These are phyloP conservation scores for Microsporum canis DNA, from an alignment of 2,329 filamentous ascomycete species.

Conservation along the genomic window DNA sequence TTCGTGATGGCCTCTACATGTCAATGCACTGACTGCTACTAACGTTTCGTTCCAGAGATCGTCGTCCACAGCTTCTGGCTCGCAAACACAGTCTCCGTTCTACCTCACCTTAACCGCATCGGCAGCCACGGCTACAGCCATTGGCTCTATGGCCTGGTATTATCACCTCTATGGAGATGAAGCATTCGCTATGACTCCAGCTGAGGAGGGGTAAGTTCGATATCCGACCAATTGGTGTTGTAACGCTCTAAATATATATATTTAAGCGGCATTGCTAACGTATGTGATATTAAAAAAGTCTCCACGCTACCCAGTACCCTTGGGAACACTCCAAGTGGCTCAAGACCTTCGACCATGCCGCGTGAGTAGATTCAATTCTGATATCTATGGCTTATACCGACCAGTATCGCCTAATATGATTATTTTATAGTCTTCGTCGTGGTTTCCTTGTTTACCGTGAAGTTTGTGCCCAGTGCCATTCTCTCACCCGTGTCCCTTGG, in stretches of 20 bases:
- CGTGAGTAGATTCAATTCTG: slow-evolving; percentile 51
- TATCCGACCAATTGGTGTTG: slow-evolving; percentile 7
- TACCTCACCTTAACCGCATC: slow-evolving; percentile 77
- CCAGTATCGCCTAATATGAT: background rate
- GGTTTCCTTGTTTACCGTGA: slow-evolving; percentile 99
- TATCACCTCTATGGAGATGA: slow-evolving; percentile 89
- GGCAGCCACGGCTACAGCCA: slow-evolving; percentile 73
- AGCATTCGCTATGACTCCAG: slow-evolving; percentile 78
- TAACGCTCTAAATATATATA: background rate
- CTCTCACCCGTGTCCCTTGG: slow-evolving; percentile 86
- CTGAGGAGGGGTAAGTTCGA: slow-evolving; percentile 88
- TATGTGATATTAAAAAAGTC: slow-evolving; percentile 42
- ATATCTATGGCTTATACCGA: background rate
- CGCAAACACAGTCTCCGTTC: slow-evolving; percentile 58
- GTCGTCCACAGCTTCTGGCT: slow-evolving; percentile 45
- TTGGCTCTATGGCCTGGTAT: slow-evolving; percentile 92
- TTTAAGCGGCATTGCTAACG: slow-evolving; percentile 4
- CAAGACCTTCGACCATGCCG: slow-evolving; percentile 95
- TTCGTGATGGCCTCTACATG: background rate
- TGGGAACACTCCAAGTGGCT: slow-evolving; percentile 88
- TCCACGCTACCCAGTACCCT: slow-evolving; percentile 83
- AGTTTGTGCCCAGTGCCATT: slow-evolving; percentile 97
- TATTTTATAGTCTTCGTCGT: slow-evolving; percentile 69
- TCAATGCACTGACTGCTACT: background rate
- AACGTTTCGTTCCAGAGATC: slow-evolving; percentile 17